A percentile compares a stretch with the other conserved stretches of the same genome.
phyloP scores from a whole-genome alignment of 305 asterid species.

The Fraxinus xanthoxyloides region DNA sequence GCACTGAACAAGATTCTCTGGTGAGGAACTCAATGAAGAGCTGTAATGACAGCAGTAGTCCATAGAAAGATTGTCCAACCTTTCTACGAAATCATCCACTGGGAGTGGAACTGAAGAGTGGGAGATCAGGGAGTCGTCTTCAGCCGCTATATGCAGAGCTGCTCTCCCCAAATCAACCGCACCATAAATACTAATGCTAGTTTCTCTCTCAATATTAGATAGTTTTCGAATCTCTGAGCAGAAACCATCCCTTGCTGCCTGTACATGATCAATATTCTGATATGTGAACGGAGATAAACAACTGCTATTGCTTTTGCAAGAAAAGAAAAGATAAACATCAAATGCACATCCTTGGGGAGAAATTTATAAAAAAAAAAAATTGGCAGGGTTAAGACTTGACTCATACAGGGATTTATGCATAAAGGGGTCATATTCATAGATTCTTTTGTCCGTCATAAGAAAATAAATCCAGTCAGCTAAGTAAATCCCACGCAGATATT shows the following conservation, averaged over 20 bases:
- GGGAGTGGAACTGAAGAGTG: conserved; percentile 91
- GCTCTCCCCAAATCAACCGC: conserved; percentile 61
- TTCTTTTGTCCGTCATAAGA: neutral
- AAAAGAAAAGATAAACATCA: neutral
- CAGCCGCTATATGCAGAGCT: conserved; percentile 81
- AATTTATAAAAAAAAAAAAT: neutral
- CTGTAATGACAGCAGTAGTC: conserved; percentile 65
- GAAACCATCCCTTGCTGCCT: conserved; percentile 73
- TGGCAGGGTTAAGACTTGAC: conserved; percentile 8
- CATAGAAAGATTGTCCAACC: conserved; percentile 72
- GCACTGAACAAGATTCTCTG: conserved; percentile 57
- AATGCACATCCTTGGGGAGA: conserved; percentile 14
- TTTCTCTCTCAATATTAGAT: conserved; percentile 59
- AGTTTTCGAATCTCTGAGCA: conserved; percentile 50
- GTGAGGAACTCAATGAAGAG: conserved; percentile 58
- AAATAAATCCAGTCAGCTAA: neutral
- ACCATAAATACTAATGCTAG: conserved; percentile 60
- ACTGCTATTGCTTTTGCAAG: conserved; percentile 5
- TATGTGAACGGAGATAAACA: neutral
- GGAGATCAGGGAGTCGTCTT: conserved; percentile 74
- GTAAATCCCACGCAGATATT: neutral
- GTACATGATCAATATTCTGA: conserved; percentile 25
- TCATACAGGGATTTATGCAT: neutral
- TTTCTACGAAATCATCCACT: conserved; percentile 60
- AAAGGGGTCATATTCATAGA: neutral